phyloP scores from a whole-genome alignment of 176 grass and related monocot genomes.

The Avena sativa region DNA sequence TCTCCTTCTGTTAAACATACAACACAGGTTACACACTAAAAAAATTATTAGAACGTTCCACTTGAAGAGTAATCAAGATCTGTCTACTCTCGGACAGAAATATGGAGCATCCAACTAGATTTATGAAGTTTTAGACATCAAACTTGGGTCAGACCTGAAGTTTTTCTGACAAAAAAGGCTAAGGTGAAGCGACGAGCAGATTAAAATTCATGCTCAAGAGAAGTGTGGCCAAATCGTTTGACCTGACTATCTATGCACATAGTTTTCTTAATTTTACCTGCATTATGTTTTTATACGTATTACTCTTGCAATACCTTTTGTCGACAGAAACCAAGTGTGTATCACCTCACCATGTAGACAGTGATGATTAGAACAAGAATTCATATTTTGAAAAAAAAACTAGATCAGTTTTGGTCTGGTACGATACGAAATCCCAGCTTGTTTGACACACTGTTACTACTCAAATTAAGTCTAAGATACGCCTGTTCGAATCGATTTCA shows the following conservation, averaged over 20 bases:
- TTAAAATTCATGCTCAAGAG: background rate
- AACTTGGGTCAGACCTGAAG: background rate
- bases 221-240: background rate
- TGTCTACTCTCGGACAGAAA: background rate
- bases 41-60: background rate
- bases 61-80: background rate
- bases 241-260: background rate
- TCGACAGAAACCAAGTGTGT: background rate
- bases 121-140: background rate
- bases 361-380: slow-evolving; percentile 2
- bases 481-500: background rate
- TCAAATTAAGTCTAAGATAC: background rate
- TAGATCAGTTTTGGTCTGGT: background rate
- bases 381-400: slow-evolving; percentile 15
- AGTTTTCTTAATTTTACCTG: background rate
- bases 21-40: background rate
- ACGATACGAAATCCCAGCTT: background rate
- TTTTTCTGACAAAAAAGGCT: background rate
- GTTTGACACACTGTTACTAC: background rate
- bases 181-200: slow-evolving; percentile 13
- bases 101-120: background rate
- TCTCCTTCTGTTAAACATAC: background rate
- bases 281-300: background rate
- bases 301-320: background rate
- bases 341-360: background rate